Base-by-base conservation (phyloP, 2,329 filamentous ascomycete genomes). In the Fusarium austroafricanum region DNA sequence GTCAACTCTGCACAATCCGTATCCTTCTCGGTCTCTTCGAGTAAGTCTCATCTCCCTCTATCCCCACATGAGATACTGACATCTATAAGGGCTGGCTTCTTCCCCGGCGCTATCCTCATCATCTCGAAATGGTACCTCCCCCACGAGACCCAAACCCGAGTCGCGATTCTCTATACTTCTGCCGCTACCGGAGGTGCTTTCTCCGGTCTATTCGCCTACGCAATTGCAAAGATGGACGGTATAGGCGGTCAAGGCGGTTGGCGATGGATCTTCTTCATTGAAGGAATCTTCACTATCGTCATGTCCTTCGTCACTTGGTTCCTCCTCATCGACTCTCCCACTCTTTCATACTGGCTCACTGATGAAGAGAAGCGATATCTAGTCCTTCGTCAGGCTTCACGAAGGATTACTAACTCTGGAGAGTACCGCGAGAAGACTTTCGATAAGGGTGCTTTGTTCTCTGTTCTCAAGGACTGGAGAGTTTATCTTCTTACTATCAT, bases 291-390 rank as follows among this genome's bases (percentile, higher is more conserved):
- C 2, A 70, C 81, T 15, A 71, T 82, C 2, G 47, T 76, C 21
- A 65, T 79, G n/a, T 76, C 76, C 6, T 74, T 83, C 3, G 64
- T 82, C 4, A 82, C 84, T 17, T 87, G 81, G 52, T 77, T 88
- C 58, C 66, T 85, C 5, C 81, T 90, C 1, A 63, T 71, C 3
- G 65, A 73, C 17, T 71, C 71, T 0, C 71, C 71, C 0, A 43
- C 45, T 6, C 46, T 67, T 3, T 66, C 65, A 0, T 46, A 51
- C n/a, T 71, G 69, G 69, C 66, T 71, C 0, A 70, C 55, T 10
- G 66, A 65, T 0, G 70, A 72, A 1, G 70, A 71, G 46, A 71
- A 70, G 47, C 43, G 64, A 3, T 71, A 65, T 20, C 63, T 71
- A 0, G 26, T 53, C 2, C 39, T 71, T 3, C 63, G 69, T 2